Conservation (phyloP, 179 eudicot species). For the Corrigiola litoralis region DNA sequence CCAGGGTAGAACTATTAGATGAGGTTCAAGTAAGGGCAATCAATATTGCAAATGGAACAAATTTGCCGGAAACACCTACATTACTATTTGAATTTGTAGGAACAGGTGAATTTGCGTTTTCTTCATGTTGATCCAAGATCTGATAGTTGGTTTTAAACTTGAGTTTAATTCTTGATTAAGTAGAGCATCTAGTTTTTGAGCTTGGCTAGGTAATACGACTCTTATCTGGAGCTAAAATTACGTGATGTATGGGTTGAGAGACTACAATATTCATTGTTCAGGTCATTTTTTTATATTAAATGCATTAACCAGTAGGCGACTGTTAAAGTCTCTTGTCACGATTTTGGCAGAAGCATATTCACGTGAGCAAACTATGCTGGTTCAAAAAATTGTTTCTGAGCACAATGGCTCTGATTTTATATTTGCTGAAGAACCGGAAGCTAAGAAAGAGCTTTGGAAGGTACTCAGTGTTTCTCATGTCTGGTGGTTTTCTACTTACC, state of each 20-base stretch:
- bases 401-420: conserved; percentile 88
- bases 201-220: neutral
- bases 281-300: no score
- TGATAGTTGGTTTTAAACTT: neutral
- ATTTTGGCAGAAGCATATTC: conserved; percentile 74
- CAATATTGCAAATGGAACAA: conserved; percentile 82
- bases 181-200: neutral
- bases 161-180: neutral
- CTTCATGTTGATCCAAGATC: neutral
- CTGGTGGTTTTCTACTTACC: neutral
- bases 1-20: conserved; percentile 88
- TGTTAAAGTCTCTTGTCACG: neutral
- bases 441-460: conserved; percentile 98
- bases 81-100: conserved; percentile 92
- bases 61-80: conserved; percentile 82
- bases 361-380: conserved; percentile 73
- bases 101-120: conserved; percentile 53
- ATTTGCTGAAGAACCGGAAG: conserved; percentile 85
- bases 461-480: conserved; percentile 27
- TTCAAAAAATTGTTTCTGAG: conserved; percentile 83
- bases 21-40: conserved; percentile 95
- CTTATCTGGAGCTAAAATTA: neutral
- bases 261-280: no score
- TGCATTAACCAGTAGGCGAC: neutral
- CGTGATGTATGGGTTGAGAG: neutral